Evolutionary conservation across 2,329 filamentous ascomycete species (phyloP).

Genomic region (Thielaviopsis musarum): DNA sequence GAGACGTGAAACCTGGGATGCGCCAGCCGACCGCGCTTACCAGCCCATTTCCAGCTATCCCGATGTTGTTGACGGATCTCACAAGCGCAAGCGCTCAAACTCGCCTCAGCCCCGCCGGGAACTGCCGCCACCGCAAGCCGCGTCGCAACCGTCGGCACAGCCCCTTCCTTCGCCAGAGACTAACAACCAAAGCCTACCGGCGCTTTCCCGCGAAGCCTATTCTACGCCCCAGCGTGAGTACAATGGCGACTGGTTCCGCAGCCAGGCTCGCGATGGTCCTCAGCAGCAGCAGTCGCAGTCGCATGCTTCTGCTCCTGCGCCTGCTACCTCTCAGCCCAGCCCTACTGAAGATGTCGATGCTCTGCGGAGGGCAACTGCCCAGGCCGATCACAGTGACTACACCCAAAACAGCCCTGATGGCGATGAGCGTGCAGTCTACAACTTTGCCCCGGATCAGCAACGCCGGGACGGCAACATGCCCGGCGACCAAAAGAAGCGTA

Average conservation of each 20-base stretch:
- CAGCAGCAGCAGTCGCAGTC: constrained; percentile 19
- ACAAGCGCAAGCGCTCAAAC: constrained; percentile 54
- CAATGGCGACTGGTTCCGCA: constrained; percentile 32
- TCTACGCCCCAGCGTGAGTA: constrained; percentile 26
- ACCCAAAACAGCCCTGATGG: constrained; percentile 6
- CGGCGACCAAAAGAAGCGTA: constrained; percentile 50
- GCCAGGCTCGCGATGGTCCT: constrained; percentile 30
- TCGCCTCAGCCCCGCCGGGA: constrained; percentile 36
- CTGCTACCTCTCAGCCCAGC: constrained; percentile 25
- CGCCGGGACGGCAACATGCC: constrained; percentile 33
- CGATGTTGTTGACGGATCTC: constrained; percentile 26
- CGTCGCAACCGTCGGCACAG: constrained; percentile 19
- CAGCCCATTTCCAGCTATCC: constrained; percentile 5
- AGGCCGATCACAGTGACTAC: constrained; percentile 30
- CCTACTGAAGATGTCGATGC: constrained; percentile 33
- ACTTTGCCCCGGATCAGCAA: constrained; percentile 29
- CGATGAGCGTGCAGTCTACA: constrained; percentile 15
- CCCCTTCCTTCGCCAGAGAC: constrained; percentile 1
- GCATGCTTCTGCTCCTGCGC: constrained; percentile 15
- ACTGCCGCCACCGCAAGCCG: constrained; percentile 18
- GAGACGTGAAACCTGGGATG: constrained; percentile 9
- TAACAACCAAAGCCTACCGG: constrained; percentile 1
- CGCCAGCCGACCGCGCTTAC: constrained; percentile 7
- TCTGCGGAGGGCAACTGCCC: constrained; percentile 28
- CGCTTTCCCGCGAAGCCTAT: constrained; percentile 22